Evolutionary conservation across 176 grass and related monocot genomes (phyloP), one percentile per base, ranked within the genome.

Genomic region (Phragmites australis): DNA sequence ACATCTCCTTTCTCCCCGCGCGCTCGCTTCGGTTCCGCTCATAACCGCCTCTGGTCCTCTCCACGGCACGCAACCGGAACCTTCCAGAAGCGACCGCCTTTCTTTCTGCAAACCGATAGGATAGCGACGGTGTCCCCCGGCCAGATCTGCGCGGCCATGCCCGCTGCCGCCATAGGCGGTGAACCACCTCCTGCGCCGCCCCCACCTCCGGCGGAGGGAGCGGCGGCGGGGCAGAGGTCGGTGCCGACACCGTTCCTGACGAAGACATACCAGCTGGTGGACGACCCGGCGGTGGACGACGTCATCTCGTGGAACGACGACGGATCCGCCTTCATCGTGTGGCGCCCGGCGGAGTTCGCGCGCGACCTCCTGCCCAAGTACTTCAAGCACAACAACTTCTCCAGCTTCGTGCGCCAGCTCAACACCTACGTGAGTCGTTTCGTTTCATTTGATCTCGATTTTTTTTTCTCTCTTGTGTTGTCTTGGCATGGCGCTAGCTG

Each of bases 351-450:
- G 0, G 94, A 97, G 84, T 97, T 97, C 79, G 86, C 96, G 1
- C 71, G 92, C 6, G 96, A 99, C 79, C 86, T 99, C 60, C 90
- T 99, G 3, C 96, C 96, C 0, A 94, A 91, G 58, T 95, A 93
- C 79, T 99, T 99, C 92, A 99, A 99, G 92, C 96, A 99, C 84
- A 99, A 95, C 45, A 99, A 99, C 53, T 99, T 99, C 90, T 99
- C 96, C 84, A 95, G 92, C 78, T 99, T 99, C 71, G 92, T 99
- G 22, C 90, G 96, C 10, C 96, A 99, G 72, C 92, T 99, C 78
- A 99, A 99, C 75, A 99, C 92, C 75, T 99, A 99, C 39, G 95
- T 98, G 9, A 64, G 81, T 63, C 13, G 1, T 30, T 31, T 21
- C 7, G 19, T 51, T 13, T 6, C 42, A 3, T 17, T 29, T 26